Percentiles rank a stretch among this genome's conserved stretches.
These are phyloP conservation scores for Pseudonitzschia multiseries DNA, from an alignment of 108 stramenopile genomes.

Conservation along the genomic window DNA sequence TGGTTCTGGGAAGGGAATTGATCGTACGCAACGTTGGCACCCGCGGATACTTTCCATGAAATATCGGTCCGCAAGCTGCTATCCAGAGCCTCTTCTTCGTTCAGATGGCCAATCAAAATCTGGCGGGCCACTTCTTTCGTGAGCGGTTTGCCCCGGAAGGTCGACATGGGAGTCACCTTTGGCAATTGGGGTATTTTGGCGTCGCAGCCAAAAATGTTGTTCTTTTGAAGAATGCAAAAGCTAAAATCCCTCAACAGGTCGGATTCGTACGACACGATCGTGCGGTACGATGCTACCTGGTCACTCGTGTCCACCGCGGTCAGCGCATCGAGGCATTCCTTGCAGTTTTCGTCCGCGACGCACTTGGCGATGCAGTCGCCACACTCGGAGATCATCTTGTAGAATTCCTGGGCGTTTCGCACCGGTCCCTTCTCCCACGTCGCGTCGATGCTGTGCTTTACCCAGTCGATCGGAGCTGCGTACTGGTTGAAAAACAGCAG, in stretches of 20 bases:
- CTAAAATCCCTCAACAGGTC: conserved; percentile 83
- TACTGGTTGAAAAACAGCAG: conserved; percentile 78
- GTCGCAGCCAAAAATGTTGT: conserved; percentile 82
- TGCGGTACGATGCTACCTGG: conserved; percentile 89
- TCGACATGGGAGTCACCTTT: conserved; percentile 51
- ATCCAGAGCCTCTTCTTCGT: conserved; percentile 50
- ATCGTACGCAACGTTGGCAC: conserved; percentile 95
- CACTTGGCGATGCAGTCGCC: conserved; percentile 67
- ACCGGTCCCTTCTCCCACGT: conserved; percentile 88
- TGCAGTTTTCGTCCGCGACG: conserved; percentile 70
- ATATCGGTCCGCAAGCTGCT: conserved; percentile 47
- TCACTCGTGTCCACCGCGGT: conserved; percentile 74
- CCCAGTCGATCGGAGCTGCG: conserved; percentile 57
- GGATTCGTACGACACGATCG: conserved; percentile 93
- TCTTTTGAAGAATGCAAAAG: conserved; percentile 90
- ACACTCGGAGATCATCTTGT: conserved; percentile 74
- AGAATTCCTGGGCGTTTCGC: conserved; percentile 75
- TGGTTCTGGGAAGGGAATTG: conserved; percentile 95
- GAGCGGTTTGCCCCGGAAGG: conserved; percentile 74
- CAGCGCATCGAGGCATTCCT: conserved; percentile 66
- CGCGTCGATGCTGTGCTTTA: conserved; percentile 59
- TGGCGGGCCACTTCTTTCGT: conserved; percentile 58
- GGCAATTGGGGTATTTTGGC: conserved; percentile 75
- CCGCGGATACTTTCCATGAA: conserved; percentile 91
- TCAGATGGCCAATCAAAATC: conserved; percentile 90